Evolutionary conservation across 2,329 filamentous ascomycete species (phyloP).

Genomic region (Colletotrichum endophyticum): DNA sequence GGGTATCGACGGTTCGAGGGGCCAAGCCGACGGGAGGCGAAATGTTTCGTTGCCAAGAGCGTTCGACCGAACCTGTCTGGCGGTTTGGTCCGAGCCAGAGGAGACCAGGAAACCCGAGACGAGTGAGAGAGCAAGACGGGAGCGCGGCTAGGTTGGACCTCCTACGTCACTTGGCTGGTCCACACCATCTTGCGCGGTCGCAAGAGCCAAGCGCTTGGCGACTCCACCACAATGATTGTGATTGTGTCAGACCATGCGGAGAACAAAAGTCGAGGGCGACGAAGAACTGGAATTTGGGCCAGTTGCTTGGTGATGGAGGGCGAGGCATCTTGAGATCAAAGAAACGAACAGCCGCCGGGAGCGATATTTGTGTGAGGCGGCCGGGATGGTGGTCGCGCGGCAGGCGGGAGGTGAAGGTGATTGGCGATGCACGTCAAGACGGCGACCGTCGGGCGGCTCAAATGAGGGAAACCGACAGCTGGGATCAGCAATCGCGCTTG

Average conservation of each 20-base stretch:
- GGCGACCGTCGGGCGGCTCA: neutral
- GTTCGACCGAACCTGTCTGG: neutral
- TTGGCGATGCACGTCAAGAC: neutral
- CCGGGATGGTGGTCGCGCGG: neutral
- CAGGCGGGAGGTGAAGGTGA: neutral
- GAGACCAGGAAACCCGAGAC: neutral
- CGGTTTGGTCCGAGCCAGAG: constrained; percentile 1
- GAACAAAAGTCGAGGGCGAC: neutral
- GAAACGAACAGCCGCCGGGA: neutral
- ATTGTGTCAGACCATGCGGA: constrained; percentile 4
- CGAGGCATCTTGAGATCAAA: neutral
- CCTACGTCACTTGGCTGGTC: constrained; percentile 19
- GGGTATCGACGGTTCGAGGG: neutral
- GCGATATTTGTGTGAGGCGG: neutral
- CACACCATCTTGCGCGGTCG: constrained; percentile 19
- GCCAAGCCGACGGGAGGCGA: neutral
- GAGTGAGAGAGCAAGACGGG: neutral
- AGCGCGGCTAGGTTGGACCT: constrained; percentile 2
- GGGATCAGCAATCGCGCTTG: constrained; percentile 16
- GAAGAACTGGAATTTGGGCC: neutral
- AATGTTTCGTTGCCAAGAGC: constrained; percentile 3
- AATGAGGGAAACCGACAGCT: constrained; percentile 7
- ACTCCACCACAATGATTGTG: constrained; percentile 10
- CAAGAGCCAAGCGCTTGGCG: constrained; percentile 18
- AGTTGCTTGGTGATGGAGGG: neutral